These are phyloP conservation scores for Leucocoprinus leucothites DNA, from an alignment of 768 basidiomycete genomes.

Conservation along the genomic window DNA sequence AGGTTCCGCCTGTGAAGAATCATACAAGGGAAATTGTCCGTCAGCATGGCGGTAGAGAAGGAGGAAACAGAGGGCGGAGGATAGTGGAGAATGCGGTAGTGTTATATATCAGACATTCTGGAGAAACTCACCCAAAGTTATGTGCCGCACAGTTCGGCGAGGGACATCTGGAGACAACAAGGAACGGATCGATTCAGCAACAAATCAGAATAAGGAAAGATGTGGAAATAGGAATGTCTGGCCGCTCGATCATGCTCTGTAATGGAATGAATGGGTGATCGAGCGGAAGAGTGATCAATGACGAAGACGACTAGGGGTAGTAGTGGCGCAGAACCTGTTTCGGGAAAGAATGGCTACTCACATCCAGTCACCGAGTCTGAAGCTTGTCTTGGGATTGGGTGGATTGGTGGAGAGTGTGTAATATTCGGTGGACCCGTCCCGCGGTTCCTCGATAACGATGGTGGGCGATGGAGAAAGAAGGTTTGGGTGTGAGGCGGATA, in stretches of 20 bases:
- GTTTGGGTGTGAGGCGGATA: constrained; percentile 28
- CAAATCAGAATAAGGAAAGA: constrained; percentile 11
- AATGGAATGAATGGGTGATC: constrained; percentile 16
- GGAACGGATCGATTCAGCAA: constrained; percentile 20
- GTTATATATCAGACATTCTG: constrained; percentile 14
- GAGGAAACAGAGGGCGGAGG: constrained; percentile 12
- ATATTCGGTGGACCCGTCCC: constrained; percentile 20
- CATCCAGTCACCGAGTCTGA: constrained; percentile 77
- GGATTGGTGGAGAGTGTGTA: constrained; percentile 68
- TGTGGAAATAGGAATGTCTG: constrained; percentile 18
- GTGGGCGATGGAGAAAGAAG: constrained; percentile 14
- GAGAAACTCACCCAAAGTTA: constrained; percentile 78
- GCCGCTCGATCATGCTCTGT: constrained; percentile 8
- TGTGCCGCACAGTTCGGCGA: constrained; percentile 72
- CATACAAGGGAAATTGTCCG: constrained; percentile 46
- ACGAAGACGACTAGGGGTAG: constrained; percentile 14
- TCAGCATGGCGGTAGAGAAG: constrained; percentile 32
- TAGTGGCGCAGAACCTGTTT: constrained; percentile 5
- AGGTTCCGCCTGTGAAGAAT: constrained; percentile 67
- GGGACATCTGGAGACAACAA: constrained; percentile 48
- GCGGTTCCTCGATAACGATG: constrained; percentile 4
- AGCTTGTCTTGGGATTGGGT: constrained; percentile 64
- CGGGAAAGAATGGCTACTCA: constrained; percentile 34
- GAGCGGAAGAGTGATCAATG: constrained; percentile 19
- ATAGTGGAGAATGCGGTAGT: constrained; percentile 8